Conservation (phyloP, 306 rosid genomes). For the Purshia tridentata region DNA sequence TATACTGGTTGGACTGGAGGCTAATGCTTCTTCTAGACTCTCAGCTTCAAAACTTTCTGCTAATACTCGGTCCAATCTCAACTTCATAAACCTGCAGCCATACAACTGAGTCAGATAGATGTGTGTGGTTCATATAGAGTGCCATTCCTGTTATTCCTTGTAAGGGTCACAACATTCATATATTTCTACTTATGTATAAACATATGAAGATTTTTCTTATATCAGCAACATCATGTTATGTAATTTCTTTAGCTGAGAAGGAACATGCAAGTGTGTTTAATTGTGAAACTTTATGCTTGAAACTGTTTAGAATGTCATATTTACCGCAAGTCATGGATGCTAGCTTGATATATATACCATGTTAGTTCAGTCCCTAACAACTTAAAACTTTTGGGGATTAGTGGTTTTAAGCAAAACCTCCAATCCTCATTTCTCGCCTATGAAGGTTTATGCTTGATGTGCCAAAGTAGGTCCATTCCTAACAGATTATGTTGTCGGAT, state of each 20-base stretch:
- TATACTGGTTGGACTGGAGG: slow-evolving; percentile 71
- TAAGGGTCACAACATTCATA: not conserved
- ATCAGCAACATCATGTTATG: not conserved
- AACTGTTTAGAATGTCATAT: not conserved
- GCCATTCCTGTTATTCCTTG: not conserved
- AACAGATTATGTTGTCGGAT: not conserved
- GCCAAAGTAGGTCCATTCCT: not conserved
- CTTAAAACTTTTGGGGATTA: not conserved
- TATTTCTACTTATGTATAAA: not conserved
- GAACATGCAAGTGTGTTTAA: not conserved
- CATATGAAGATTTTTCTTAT: not conserved
- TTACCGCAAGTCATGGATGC: not conserved
- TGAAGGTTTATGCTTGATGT: not conserved
- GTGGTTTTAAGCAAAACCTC: not conserved
- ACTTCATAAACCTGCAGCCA: slow-evolving; percentile 85
- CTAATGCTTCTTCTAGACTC: slow-evolving; percentile 75
- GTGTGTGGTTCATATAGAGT: not conserved
- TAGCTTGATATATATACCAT: not conserved
- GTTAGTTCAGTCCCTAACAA: not conserved
- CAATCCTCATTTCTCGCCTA: not conserved
- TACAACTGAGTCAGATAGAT: slow-evolving; percentile 21
- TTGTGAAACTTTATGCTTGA: too few relatives aligned
- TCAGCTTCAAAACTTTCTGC: slow-evolving; percentile 70
- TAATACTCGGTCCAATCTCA: slow-evolving; percentile 93
- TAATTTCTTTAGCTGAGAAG: not conserved